Evolutionary conservation across 768 basidiomycete species (phyloP).

Genomic region (Dictyophora rubrovolvata): DNA sequence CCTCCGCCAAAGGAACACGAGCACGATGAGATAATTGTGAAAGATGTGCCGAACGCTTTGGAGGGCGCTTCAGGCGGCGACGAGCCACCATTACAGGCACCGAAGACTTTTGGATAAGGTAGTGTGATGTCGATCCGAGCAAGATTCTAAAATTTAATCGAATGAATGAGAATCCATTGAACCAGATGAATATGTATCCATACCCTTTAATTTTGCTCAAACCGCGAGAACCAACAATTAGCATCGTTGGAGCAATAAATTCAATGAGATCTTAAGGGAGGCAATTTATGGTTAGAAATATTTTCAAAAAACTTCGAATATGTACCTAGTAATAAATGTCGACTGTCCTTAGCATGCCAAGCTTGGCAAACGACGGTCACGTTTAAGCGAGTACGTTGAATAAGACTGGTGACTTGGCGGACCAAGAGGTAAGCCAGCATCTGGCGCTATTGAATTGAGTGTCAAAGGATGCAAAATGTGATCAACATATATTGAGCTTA

Average conservation of each 20-base stretch:
- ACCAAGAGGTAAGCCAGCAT: conserved; percentile 79
- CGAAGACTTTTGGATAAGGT: conserved; percentile 87
- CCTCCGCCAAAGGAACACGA: conserved; percentile 79
- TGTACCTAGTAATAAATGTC: conserved; percentile 78
- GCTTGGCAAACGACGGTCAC: conserved; percentile 88
- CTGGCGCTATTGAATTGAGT: conserved; percentile 52
- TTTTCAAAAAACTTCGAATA: conserved; percentile 4
- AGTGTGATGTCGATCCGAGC: conserved; percentile 91
- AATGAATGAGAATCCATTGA: conserved; percentile 3
- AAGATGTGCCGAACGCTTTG: conserved; percentile 70
- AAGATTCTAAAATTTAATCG: conserved; percentile 58
- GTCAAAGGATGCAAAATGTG: neutral
- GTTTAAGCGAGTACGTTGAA: conserved; percentile 85
- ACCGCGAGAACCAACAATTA: conserved; percentile 93
- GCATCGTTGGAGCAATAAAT: conserved; percentile 76
- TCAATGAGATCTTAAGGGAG: conserved; percentile 63
- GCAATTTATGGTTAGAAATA: neutral
- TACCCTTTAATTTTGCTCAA: conserved; percentile 81
- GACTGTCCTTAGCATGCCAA: conserved; percentile 91
- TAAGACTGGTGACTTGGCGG: conserved; percentile 78
- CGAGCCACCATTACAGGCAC: conserved; percentile 97
- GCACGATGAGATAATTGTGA: conserved; percentile 56
- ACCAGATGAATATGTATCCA: conserved; percentile 1
- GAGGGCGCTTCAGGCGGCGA: conserved; percentile 79
- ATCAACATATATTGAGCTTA: conserved; percentile 21